Evolutionary conservation across 768 basidiomycete genomes (phyloP).

Genomic region (Hericium rajendrae): DNA sequence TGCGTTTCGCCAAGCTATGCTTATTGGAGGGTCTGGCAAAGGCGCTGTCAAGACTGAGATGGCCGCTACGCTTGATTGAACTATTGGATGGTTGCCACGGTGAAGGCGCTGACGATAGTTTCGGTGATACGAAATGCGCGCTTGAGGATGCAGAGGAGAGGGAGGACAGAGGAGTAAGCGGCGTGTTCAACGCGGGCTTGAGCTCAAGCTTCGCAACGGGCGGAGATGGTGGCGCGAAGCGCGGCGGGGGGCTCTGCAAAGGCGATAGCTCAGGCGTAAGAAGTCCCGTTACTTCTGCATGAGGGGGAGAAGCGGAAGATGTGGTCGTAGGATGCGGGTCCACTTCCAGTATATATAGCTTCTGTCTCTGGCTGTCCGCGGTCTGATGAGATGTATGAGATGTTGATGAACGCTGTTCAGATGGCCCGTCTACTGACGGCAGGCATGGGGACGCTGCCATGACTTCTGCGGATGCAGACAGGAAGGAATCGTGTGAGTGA

Average conservation of each 20-base stretch:
- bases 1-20: neutral
- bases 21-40: neutral
- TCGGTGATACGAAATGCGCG: neutral
- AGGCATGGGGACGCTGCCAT: neutral
- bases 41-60: neutral
- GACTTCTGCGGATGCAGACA: neutral
- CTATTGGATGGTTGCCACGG: neutral
- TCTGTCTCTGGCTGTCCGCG: neutral
- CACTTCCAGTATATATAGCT: neutral
- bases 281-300: neutral
- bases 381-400: neutral
- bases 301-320: neutral
- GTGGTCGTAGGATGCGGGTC: neutral
- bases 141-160: neutral
- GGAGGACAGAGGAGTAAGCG: neutral
- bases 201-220: neutral
- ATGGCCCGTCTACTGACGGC: neutral
- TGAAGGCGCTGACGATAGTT: neutral
- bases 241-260: neutral
- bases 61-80: neutral
- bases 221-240: neutral
- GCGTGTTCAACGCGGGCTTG: neutral
- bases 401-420: neutral
- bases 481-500: neutral
- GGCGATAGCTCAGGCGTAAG: neutral